Conservation (phyloP, 2,329 filamentous ascomycete genomes). For the Phialophora macrospora region DNA sequence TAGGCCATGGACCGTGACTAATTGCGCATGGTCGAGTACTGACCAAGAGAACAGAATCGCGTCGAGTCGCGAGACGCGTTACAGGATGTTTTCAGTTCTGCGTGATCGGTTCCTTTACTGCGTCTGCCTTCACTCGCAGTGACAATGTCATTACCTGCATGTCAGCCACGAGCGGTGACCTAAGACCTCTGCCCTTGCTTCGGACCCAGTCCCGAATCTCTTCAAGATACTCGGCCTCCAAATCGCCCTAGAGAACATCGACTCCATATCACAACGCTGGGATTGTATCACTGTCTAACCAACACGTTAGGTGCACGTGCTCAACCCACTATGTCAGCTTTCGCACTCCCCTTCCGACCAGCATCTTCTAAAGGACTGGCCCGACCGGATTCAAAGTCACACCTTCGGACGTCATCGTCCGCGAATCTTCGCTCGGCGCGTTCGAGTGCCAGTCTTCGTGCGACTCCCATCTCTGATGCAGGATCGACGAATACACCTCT, state of each 20-base stretch:
- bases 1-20: too few species aligned
- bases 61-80: not conserved
- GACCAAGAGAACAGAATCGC: not conserved
- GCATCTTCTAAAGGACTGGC: not conserved
- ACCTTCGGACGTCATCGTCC: not conserved
- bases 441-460: not conserved
- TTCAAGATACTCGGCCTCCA: not conserved
- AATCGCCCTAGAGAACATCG: not conserved
- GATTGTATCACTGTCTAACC: not conserved
- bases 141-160: not conserved
- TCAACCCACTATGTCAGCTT: not conserved
- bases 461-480: too few species aligned
- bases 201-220: not conserved
- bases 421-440: not conserved
- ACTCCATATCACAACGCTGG: not conserved
- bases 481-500: not conserved
- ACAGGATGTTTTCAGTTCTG: too few species aligned
- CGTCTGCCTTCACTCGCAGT: not conserved
- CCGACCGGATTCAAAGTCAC: not conserved
- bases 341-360: not conserved
- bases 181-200: not conserved
- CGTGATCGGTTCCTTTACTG: not conserved
- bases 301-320: too few species aligned
- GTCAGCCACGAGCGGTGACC: not conserved
- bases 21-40: not conserved